Percentiles rank a stretch among this genome's conserved stretches.
Evolutionary conservation across 106 monocot species (phyloP).

Genomic region (Ottelia alismoides): DNA sequence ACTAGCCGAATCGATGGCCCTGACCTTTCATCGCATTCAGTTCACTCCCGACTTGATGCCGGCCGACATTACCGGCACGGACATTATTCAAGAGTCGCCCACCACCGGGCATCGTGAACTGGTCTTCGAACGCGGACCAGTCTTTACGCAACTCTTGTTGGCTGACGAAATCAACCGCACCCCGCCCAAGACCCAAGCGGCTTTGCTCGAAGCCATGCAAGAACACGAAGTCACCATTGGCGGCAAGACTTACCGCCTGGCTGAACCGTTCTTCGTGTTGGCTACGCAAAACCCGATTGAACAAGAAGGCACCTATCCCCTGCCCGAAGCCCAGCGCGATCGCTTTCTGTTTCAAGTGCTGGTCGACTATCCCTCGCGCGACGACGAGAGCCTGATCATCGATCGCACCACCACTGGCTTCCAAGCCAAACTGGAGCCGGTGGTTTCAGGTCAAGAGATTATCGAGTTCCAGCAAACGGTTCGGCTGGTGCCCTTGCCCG

Average conservation of each 20-base stretch:
- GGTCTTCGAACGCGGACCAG: neutral
- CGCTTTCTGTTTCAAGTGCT: neutral
- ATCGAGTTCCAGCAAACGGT: neutral
- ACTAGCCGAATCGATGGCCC: neutral
- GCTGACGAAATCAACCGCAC: neutral
- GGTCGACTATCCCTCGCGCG: neutral
- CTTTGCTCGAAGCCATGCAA: neutral
- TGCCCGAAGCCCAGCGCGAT: neutral
- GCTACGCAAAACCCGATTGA: too few relatives aligned
- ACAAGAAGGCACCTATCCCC: too few relatives aligned
- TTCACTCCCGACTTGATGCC: neutral
- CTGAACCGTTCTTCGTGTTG: too few relatives aligned
- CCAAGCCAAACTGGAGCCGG: neutral
- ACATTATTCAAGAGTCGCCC: neutral
- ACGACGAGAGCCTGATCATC: neutral
- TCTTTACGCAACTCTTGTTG: neutral
- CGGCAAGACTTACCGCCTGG: neutral
- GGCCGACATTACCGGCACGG: neutral
- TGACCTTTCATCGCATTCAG: neutral
- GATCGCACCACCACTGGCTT: neutral
- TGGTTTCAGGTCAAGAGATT: neutral
- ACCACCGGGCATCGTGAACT: neutral
- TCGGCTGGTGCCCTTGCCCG: neutral
- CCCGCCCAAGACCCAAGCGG: too few relatives aligned
- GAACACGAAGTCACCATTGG: neutral